Base-by-base conservation (phyloP, 345 rosid genomes). In the Heritiera littoralis region DNA sequence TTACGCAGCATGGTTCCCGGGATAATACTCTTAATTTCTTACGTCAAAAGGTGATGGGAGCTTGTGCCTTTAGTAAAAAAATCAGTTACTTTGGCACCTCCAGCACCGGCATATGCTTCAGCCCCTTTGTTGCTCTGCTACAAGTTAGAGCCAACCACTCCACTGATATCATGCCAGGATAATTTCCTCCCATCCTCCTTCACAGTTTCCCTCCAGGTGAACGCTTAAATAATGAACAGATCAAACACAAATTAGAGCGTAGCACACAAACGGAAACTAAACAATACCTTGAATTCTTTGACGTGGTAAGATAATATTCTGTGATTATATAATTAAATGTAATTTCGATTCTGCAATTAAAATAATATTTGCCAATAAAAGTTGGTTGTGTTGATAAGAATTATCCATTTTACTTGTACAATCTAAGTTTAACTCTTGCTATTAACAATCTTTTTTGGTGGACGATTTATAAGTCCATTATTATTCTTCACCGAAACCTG, bases 161-260 rank as follows among this genome's bases (percentile, higher is more conserved):
- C 15, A 67, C 72, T 67, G 52, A 67, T 52, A 41, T 15, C 4
- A 15, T 18, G 72, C 52, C 72, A 41, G 49, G 28, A 66, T 66
- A 28, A 66, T 66, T 15, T 40, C 12, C 14, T 66, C 64, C 9
- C 38, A 35, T 49, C 54, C 6, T 54, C 13, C 28, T 40, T 41
- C 0, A 40, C 49, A 15, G 71, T 40, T 66, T 66, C 49, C 72
- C 72, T 66, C 51, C 48, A 41, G 72, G 30, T 40, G 72, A 66
- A 41, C 6, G 23, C 43, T 30, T 11, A 6, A 64, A n/a, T 32
- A 41, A 41, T 67, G 3, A 43, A 20, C 52, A 67, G 52, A 67
- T 54, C n/a, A 54, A 41, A n/a, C 72, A 67, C 52, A 17, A 41
- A 41, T 67, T 2, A 35, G 15, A 10, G 51, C 52, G 18, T 41